Evolutionary conservation across 257 asterid species (phyloP).

Genomic region (Buddleja alternifolia): DNA sequence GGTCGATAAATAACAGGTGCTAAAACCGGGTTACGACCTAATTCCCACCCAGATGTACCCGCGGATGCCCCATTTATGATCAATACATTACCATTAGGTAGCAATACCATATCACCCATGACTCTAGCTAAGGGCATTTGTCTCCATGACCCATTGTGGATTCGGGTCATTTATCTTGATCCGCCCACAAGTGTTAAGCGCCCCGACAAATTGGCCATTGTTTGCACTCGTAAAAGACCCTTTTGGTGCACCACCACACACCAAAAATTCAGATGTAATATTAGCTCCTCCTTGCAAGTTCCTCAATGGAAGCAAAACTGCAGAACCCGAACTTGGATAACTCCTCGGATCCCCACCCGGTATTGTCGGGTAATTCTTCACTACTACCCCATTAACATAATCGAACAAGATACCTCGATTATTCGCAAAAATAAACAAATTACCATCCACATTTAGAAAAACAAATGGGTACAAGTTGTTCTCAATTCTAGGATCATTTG

Average conservation of each 20-base stretch:
- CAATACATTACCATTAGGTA: slow-evolving; percentile 45
- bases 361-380: slow-evolving; percentile 19
- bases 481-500: slow-evolving; percentile 36
- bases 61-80: slow-evolving; percentile 44
- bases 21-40: slow-evolving; percentile 39
- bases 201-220: slow-evolving; percentile 33
- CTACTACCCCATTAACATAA: slow-evolving; percentile 28
- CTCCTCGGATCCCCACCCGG: too few relatives aligned
- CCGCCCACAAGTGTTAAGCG: slow-evolving; percentile 47
- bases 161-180: slow-evolving; percentile 39
- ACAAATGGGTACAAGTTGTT: slow-evolving; percentile 55
- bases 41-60: slow-evolving; percentile 48
- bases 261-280: slow-evolving; percentile 39
- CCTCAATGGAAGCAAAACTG: slow-evolving; percentile 46
- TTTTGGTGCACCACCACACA: slow-evolving; percentile 53
- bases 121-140: slow-evolving; percentile 49
- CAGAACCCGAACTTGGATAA: slow-evolving; percentile 36
- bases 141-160: slow-evolving; percentile 55
- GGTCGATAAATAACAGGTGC: slow-evolving; percentile 42
- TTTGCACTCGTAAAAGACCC: slow-evolving; percentile 30
- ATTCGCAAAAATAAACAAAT: slow-evolving; percentile 50
- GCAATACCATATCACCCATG: slow-evolving; percentile 56
- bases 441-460: slow-evolving; percentile 47
- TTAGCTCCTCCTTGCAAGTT: slow-evolving; percentile 12
- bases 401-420: slow-evolving; percentile 44